Evolutionary conservation across 2,329 filamentous ascomycete genomes (phyloP).

Genomic region (Sclerotinia borealis): DNA sequence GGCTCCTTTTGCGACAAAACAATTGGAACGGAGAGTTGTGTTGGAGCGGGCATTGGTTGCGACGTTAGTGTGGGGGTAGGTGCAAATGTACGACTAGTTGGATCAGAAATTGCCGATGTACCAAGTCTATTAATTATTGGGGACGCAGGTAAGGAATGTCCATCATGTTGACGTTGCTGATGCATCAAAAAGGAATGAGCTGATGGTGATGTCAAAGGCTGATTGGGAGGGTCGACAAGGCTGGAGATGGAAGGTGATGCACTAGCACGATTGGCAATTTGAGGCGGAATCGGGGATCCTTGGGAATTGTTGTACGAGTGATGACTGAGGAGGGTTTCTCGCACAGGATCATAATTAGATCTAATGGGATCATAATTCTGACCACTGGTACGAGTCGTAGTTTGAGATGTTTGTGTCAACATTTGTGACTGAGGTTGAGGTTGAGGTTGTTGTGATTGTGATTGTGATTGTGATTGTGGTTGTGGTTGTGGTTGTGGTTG

Average conservation of each 20-base stretch:
- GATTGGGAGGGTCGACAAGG: slow-evolving; percentile 66
- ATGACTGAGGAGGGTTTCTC: slow-evolving; percentile 49
- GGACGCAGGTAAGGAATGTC: slow-evolving; percentile 29
- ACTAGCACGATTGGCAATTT: slow-evolving; percentile 63
- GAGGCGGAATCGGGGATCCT: slow-evolving; percentile 39
- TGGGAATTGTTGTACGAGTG: slow-evolving; percentile 40
- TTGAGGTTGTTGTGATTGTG: slow-evolving; percentile 5
- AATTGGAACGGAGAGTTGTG: slow-evolving; percentile 2
- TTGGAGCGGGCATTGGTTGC: neutral
- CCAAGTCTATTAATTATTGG: slow-evolving; percentile 26
- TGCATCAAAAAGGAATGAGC: slow-evolving; percentile 33
- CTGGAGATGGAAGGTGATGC: slow-evolving; percentile 89
- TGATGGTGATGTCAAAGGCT: slow-evolving; percentile 29
- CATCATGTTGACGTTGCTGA: slow-evolving; percentile 24
- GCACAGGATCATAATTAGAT: slow-evolving; percentile 59
- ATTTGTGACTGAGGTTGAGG: slow-evolving; percentile 15
- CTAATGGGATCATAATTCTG: slow-evolving; percentile 88
- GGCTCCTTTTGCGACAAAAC: slow-evolving; percentile 2
- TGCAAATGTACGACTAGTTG: neutral
- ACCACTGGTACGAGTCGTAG: slow-evolving; percentile 58
- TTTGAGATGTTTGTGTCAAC: slow-evolving; percentile 31
- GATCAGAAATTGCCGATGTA: slow-evolving; percentile 17
- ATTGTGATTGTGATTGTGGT: neutral
- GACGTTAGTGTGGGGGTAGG: slow-evolving; percentile 5
- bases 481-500: slow-evolving; percentile 12